Base-by-base conservation (phyloP, 2,329 filamentous ascomycete genomes). In the Apiospora arundinis region DNA sequence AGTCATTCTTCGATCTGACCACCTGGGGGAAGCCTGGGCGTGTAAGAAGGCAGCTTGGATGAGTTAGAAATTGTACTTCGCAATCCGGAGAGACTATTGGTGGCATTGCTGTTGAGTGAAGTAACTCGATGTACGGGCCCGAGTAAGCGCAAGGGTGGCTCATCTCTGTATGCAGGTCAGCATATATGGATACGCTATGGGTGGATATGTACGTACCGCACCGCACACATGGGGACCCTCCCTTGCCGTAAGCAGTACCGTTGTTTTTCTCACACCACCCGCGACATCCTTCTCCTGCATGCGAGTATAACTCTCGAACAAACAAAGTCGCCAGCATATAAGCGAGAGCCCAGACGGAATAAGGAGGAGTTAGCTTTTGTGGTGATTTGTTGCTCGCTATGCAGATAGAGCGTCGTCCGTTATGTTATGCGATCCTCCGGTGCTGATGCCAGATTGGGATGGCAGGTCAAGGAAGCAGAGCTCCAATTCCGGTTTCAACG, bases 101-200 rank as follows among this genome's bases (percentile, higher is more conserved):
- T 63, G 52, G 28, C 52, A 37, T 37, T 2, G 28, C 52, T 37
- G 28, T 21, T 60, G 28, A n/a, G 37, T n/a, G 18, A n/a, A n/a
- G 56, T 32, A 63, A 23, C 32, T 21, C n/a, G 56, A 21, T 40
- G 49, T 56, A 56, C 25, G 32, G 32, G 28, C 56, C 56, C 56
- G 56, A 40, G 32, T 63, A 18, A 63, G 56, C 32, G 56, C 32
- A 40, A 23, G 28, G 32, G 32, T 60, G 56, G 18, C 32, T 63
- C 56, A 63, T 63, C 28, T 63, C 49, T 16, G 12, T 9, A 40
- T 63, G 56, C 56, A 63, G 16, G 56, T 63, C 56, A 63, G 56
- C 56, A 9, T 32, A 60, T 28, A 52, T 52, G 48, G 42, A 45
- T 45, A 4, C 32, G 32, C 32, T 45, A 45, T 45, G 16, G 42